Evolutionary conservation across 805 yeast species (phyloP), one percentile per base, ranked within the genome.

Genomic region (Ogataea siamensis): DNA sequence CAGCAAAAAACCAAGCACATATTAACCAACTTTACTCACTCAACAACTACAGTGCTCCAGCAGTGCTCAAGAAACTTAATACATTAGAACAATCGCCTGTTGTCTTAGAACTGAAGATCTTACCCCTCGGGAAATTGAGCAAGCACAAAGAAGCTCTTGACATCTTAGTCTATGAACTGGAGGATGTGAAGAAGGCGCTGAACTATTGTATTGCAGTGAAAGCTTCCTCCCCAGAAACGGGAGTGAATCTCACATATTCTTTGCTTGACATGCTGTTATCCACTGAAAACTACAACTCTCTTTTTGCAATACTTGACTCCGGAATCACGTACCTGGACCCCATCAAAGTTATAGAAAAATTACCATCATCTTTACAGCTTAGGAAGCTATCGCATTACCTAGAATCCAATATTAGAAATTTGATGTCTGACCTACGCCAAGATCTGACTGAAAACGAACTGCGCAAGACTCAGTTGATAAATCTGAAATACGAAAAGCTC

Each of bases 131-230:
- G 31, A 71, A 76, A 42, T 52, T 83, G 28, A 79, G 76, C 1
- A 76, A 76, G 36, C 86, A 85, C 53, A 68, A 70, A 8, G 71
- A 76, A 34, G 80, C 87, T 0, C 62, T 91, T 12, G 74, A 76
- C 38, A 73, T 87, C 2, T 67, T 79, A 17, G 77, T 76, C 32
- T 68, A 73, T 33, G 77, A 78, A 14, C 58, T 85, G 30, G 60
- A 73, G 3, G 83, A 83, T 52, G 69, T 75, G 32, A 60, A 60
- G 14, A 63, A 66, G n/a, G 84, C 95, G 0, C 70, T 82, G 43
- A 54, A 62, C 3, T 84, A 84, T 50, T 80, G 93, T 45, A 58
- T 71, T 1, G 63, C 64, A 4, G 62, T 84, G 0, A 74, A 70
- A 43, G 40, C 40, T 3, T 40, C 50, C 2, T 66, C 71, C 32